These are phyloP conservation scores for Populus hybrid DNA, from an alignment of 441 rosid species.

Conservation along the genomic window DNA sequence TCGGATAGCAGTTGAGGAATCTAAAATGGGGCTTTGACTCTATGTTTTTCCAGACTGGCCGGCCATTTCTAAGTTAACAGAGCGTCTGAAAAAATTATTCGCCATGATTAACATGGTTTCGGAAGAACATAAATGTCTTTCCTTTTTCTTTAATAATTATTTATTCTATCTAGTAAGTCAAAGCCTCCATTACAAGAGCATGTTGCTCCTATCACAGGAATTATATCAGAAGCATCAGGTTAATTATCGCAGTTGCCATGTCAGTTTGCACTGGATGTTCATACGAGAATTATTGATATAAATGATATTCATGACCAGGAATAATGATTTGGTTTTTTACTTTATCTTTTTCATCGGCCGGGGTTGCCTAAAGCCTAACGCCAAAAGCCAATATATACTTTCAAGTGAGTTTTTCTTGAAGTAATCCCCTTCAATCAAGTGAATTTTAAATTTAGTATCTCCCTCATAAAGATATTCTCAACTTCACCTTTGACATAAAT, in stretches of 20 bases:
- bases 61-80: neutral
- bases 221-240: neutral
- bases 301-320: neutral
- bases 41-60: neutral
- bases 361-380: too few relatives aligned
- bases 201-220: neutral
- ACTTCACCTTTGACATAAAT: too few relatives aligned
- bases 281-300: neutral
- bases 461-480: too few relatives aligned
- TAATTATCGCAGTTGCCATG: neutral
- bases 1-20: neutral
- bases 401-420: too few relatives aligned
- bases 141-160: too few relatives aligned
- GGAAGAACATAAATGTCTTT: neutral
- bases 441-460: too few relatives aligned
- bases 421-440: too few relatives aligned
- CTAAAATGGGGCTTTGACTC: neutral
- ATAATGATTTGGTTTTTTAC: too few relatives aligned
- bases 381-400: too few relatives aligned
- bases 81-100: neutral
- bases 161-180: neutral
- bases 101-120: neutral
- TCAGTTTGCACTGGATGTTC: neutral
- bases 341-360: too few relatives aligned
- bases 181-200: neutral